A percentile compares a stretch with the other conserved stretches of the same genome.
These are phyloP conservation scores for Tilletia indica DNA, from an alignment of 1,284 basidiomycete species.

Conservation along the genomic window DNA sequence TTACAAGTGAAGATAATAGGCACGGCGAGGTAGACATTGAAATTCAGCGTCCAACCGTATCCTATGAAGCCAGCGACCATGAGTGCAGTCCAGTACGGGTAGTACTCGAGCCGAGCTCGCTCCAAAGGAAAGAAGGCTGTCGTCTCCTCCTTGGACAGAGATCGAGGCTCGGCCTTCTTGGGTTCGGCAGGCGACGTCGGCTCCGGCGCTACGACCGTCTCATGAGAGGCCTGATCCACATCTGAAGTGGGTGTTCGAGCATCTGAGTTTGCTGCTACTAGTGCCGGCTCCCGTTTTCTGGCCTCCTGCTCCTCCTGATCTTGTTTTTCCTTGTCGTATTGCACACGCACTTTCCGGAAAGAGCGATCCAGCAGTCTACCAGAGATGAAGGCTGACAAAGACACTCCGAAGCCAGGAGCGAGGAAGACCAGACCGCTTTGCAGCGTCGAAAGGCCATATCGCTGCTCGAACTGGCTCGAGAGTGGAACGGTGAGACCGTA, in stretches of 20 bases:
- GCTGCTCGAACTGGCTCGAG: conserved; percentile 15
- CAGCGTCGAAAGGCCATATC: conserved; percentile 7
- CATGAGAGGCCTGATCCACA: too few relatives aligned
- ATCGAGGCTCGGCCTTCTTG: not conserved
- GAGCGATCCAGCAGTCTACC: conserved; percentile 9
- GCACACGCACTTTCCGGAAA: not conserved
- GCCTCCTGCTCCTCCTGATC: not conserved
- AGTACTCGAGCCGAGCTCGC: conserved; percentile 4
- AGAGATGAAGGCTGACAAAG: not conserved
- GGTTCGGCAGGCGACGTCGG: too few relatives aligned
- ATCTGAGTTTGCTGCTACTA: not conserved
- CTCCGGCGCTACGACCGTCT: too few relatives aligned
- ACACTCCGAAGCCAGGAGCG: conserved; percentile 1
- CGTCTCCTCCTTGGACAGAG: not conserved
- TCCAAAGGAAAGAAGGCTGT: conserved; percentile 1
- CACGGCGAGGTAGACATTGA: not conserved
- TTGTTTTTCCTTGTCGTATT: not conserved
- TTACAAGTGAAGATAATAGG: conserved; percentile 5
- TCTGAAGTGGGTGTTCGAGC: not conserved
- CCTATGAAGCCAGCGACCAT: conserved; percentile 10
- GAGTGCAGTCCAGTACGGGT: not conserved
- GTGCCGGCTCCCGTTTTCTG: not conserved
- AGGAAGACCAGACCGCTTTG: conserved; percentile 17
- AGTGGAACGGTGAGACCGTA: not conserved
- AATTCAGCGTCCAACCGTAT: conserved; percentile 13